phyloP scores from a whole-genome alignment of 306 rosid species.

The Citrullus colocynthis region DNA sequence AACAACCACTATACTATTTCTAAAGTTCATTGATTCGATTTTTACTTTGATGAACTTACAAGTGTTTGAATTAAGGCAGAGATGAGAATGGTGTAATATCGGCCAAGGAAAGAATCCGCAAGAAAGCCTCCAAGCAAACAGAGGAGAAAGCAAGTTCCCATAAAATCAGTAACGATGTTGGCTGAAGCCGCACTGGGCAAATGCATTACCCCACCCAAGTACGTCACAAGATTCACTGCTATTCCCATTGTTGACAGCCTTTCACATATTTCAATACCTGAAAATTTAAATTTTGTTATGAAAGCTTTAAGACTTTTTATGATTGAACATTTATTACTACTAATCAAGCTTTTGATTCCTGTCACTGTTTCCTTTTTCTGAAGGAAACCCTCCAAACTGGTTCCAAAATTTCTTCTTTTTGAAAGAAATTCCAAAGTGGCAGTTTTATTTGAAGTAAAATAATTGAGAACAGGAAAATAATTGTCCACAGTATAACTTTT shows the following conservation, averaged over 20 bases:
- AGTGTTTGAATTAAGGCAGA: slow-evolving; percentile 58
- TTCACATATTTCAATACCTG: slow-evolving; percentile 74
- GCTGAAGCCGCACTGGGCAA: slow-evolving; percentile 85
- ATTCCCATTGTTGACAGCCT: slow-evolving; percentile 97
- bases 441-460: no score
- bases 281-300: not conserved
- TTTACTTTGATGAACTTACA: slow-evolving; percentile 12
- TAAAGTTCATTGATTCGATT: not conserved
- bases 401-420: no score
- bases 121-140: slow-evolving; percentile 91
- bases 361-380: no score
- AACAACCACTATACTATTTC: not conserved
- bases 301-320: not conserved
- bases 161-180: slow-evolving; percentile 76
- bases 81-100: slow-evolving; percentile 63
- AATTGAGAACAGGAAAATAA: no score
- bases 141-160: slow-evolving; percentile 75
- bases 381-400: no score
- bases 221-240: slow-evolving; percentile 80
- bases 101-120: slow-evolving; percentile 86
- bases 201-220: slow-evolving; percentile 69
- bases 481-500: no score
- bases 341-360: not conserved
- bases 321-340: not conserved
- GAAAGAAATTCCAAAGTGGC: no score